Evolutionary conservation across 1,284 basidiomycete species (phyloP), one percentile per base, ranked within the genome.

Genomic region (Phellopilus nigrolimitatus): DNA sequence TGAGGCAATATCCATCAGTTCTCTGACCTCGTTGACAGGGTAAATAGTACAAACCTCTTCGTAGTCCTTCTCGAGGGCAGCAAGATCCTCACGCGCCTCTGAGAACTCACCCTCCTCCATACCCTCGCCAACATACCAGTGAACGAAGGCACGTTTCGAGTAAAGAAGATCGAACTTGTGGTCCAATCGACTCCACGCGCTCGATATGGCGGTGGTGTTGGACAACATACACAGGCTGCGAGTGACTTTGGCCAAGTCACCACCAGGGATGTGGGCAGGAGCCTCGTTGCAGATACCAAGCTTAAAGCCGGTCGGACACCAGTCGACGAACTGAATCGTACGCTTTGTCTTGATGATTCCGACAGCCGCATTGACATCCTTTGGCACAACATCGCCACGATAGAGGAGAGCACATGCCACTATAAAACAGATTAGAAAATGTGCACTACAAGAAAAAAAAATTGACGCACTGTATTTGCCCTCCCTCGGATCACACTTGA

Each of bases 41-140:
- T 6, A 27, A 19, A 72, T 64, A 37, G n/a, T 15, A 60, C 74
- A 70, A 54, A 97, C 93, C 71, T 95, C 92, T 69, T 94, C 91
- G 66, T 95, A 95, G 63, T 95, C 92, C 73, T 97, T 95, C 78
- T 97, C 95, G 55, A 97, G 82, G 12, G 95, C 95, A 34, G 95
- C 95, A 55, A 97, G 83, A 70, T 97, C 95, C 73, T 97, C 95
- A 60, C 95, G 89, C 24, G 94, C 95, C 74, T 97, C 95, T 42
- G 91, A 93, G 74, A 97, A 95, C 73, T 98, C 95, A 67, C 95
- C 94, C 75, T 97, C 95, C 71, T 97, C 95, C 95, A 97, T 98
- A 73, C 95, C 95, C 71, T 97, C 94, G 61, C 94, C 94, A 57
- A 93, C 91, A 62, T 95, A 95, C 91, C 91, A 90, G 74, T 94